Conservation (phyloP, 768 basidiomycete species). For the Tylopilus cervinicoccineus region DNA sequence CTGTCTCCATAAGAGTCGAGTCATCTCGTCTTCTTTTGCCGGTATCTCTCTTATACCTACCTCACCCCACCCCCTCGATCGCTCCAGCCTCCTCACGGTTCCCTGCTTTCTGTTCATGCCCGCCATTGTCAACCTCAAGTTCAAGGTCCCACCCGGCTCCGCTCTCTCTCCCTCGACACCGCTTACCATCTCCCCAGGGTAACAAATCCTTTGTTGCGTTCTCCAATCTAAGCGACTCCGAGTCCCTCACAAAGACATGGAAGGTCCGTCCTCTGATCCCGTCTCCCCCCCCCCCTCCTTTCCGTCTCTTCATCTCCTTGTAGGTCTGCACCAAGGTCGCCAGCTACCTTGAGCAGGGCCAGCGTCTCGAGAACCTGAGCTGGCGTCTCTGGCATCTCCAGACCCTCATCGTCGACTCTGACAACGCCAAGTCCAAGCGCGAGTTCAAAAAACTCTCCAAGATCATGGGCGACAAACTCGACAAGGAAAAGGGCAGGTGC, state of each 20-base stretch:
- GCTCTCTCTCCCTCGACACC: background rate
- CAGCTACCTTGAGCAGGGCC: constrained; percentile 86
- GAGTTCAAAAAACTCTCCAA: constrained; percentile 89
- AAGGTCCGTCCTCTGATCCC: constrained; percentile 49
- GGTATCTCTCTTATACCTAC: constrained; percentile 28
- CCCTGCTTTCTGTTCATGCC: constrained; percentile 45
- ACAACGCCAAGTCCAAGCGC: constrained; percentile 82
- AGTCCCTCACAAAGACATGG: constrained; percentile 87
- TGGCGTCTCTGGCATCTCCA: constrained; percentile 94
- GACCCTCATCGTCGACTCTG: constrained; percentile 86
- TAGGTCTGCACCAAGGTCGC: constrained; percentile 90
- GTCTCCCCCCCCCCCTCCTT: constrained; percentile 6
- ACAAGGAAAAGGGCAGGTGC: constrained; percentile 88
- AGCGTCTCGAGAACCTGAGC: constrained; percentile 86
- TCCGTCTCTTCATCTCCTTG: no score
- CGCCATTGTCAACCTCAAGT: constrained; percentile 83
- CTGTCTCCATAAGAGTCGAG: constrained; percentile 10
- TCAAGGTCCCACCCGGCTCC: constrained; percentile 48
- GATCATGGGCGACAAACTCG: constrained; percentile 86
- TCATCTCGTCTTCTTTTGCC: constrained; percentile 15
- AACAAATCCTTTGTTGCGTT: constrained; percentile 96
- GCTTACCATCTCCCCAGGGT: constrained; percentile 45
- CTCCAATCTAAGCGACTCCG: constrained; percentile 81
- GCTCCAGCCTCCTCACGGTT: constrained; percentile 3
- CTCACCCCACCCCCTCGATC: constrained; percentile 15